Base-by-base conservation (phyloP, 2,329 filamentous ascomycete species). In the Cladophialophora immunda region DNA sequence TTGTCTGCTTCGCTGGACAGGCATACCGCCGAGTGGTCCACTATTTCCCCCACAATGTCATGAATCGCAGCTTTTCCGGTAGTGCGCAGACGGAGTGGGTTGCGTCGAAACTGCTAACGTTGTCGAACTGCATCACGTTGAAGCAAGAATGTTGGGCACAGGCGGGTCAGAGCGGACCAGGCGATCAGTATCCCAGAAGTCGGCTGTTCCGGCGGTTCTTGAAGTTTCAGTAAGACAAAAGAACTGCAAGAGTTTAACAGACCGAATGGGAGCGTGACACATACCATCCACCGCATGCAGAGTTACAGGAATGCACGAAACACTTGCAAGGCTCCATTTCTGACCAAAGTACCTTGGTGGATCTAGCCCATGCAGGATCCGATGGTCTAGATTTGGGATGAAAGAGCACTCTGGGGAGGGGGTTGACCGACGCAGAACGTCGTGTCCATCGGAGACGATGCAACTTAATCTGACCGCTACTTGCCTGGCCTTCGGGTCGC, bases 391-490 rank as follows among this genome's bases (percentile, higher is more conserved):
- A 61, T 30, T 58, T 19, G 27, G 50, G 29, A 56, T n/a, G 29
- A 11, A 15, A 5, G 32, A 6, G 32, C n/a, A n/a, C n/a, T 34
- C 9, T 9, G 4, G 30, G 9, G 36, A 8, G 17, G 29, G 19
- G 36, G 4, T 36, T 19, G 32, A 38, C 32, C 15, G 29, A 13
- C 13, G 55, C 29, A 30, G 13, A 36, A 36, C 6, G 27, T 29
- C 41, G 60, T 61, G 61, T 57, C 61, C 36, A 64, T 61, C 30
- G 59, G 55, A 56, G 41, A 56, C 45, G 53, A 62, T 56, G 50
- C 60, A 67, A 64, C 65, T 58, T 58, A 34, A 64, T 64, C 65
- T 64, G 65, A 67, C 65, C 65, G 65, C 65, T 52, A 30, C 56
- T 64, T 56, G 53, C 58, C 32, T 52, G 53, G 32, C 41, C 11